Percentiles rank a stretch among this genome's conserved stretches.
These are phyloP conservation scores for Phytophthora pini DNA, from an alignment of 352 stramenopile species.

Conservation along the genomic window DNA sequence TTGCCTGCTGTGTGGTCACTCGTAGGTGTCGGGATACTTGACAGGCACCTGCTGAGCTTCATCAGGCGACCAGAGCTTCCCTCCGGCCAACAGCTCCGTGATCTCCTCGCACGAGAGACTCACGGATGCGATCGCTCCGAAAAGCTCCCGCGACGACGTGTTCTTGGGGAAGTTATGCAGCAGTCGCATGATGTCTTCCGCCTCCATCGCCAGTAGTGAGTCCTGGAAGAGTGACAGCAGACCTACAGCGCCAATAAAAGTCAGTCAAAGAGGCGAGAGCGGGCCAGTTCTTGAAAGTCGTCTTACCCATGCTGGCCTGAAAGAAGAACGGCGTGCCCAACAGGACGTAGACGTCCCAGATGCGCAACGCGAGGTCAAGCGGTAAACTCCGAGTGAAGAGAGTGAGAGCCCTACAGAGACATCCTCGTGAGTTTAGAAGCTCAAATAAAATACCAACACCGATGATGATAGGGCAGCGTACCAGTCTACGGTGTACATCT, in stretches of 20 bases:
- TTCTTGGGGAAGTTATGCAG: conserved; percentile 77
- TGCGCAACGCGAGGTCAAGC: conserved; percentile 70
- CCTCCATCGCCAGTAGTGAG: conserved; percentile 71
- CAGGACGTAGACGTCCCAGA: conserved; percentile 88
- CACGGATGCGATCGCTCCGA: conserved; percentile 68
- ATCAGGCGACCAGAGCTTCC: conserved; percentile 81
- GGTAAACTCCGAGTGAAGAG: conserved; percentile 83
- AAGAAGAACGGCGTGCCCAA: conserved; percentile 88
- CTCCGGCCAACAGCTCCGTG: conserved; percentile 66
- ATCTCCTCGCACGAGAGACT: conserved; percentile 79
- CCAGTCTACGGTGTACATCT: conserved; percentile 91
- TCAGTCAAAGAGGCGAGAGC: conserved; percentile 1
- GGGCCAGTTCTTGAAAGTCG: not conserved
- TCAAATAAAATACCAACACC: not conserved
- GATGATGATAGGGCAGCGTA: conserved; percentile 28
- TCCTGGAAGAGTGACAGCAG: conserved; percentile 78
- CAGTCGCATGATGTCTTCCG: conserved; percentile 80
- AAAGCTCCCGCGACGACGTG: conserved; percentile 66
- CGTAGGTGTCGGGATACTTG: conserved; percentile 82
- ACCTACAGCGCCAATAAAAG: conserved; percentile 37
- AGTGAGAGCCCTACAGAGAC: conserved; percentile 65
- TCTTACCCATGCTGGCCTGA: conserved; percentile 82
- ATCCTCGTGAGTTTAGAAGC: not conserved
- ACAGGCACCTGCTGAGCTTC: conserved; percentile 61
- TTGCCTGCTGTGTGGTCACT: conserved; percentile 34